Conservation (phyloP, 2,329 filamentous ascomycete species). For the Colletotrichum lentis region DNA sequence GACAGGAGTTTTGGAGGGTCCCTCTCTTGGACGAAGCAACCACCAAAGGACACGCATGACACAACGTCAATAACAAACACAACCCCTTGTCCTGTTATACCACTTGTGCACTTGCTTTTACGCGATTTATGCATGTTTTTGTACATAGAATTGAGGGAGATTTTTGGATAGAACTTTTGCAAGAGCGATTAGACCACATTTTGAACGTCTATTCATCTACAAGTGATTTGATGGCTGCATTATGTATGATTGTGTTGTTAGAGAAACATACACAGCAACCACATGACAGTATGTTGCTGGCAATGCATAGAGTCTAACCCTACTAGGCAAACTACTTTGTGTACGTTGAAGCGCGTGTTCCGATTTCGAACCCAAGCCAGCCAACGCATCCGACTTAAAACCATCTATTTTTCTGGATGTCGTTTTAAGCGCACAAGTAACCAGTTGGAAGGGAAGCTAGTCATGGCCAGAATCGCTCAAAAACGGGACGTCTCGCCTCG, state of each 20-base stretch:
- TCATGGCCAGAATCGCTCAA: too few species aligned
- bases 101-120: conserved; percentile 14
- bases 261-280: background rate
- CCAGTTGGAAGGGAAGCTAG: background rate
- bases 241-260: too few species aligned
- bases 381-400: too few species aligned
- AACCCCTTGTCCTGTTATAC: conserved; percentile 23
- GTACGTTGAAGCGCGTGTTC: too few species aligned
- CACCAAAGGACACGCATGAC: conserved; percentile 25
- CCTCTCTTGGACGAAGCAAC: conserved; percentile 18
- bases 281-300: too few species aligned
- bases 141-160: conserved; percentile 13
- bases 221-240: background rate
- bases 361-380: too few species aligned
- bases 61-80: conserved; percentile 23
- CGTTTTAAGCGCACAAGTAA: too few species aligned
- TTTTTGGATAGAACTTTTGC: conserved; percentile 6
- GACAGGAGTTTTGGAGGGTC: conserved; percentile 27
- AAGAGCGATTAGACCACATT: background rate
- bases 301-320: too few species aligned
- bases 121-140: conserved; percentile 27
- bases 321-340: too few species aligned
- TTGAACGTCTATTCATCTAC: too few species aligned
- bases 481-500: too few species aligned
- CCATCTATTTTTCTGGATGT: too few species aligned